Percentiles rank a stretch among this genome's conserved stretches.
Evolutionary conservation across 352 stramenopile genomes (phyloP).

Genomic region (Pelagophyceae sp.): DNA sequence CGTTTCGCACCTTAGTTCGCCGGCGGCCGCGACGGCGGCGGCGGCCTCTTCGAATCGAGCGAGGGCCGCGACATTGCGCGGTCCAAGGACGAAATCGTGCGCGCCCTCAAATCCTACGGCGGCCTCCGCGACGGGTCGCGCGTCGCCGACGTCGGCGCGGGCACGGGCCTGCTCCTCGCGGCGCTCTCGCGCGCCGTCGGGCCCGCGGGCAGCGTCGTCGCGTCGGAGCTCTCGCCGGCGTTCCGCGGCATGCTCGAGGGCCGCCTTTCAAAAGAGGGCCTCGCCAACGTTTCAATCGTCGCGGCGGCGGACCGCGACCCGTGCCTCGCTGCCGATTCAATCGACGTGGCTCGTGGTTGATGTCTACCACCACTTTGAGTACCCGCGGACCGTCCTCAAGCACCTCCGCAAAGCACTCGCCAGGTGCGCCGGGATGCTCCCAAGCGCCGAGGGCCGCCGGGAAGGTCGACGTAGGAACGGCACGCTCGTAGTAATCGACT

Average conservation of each 20-base stretch:
- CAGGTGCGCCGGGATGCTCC: no score
- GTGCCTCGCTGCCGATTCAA: background rate
- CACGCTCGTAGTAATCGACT: slow-evolving; percentile 23
- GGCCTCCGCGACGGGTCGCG: background rate
- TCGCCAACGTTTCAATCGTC: slow-evolving; percentile 7
- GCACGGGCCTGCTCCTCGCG: slow-evolving; percentile 22
- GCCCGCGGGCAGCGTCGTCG: slow-evolving; percentile 17
- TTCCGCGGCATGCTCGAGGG: slow-evolving; percentile 19
- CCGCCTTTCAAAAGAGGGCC: background rate
- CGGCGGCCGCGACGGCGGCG: background rate
- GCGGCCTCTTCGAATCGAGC: slow-evolving; percentile 20
- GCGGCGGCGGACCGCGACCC: slow-evolving; percentile 12
- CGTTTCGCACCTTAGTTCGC: no score
- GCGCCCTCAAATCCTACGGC: background rate
- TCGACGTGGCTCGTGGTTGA: slow-evolving; percentile 23
- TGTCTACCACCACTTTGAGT: slow-evolving; percentile 29
- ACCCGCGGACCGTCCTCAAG: slow-evolving; percentile 21
- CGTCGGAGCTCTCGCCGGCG: slow-evolving; percentile 17
- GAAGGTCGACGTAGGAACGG: no score
- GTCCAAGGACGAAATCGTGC: background rate
- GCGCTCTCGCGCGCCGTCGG: slow-evolving; percentile 1
- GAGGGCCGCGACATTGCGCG: slow-evolving; percentile 25
- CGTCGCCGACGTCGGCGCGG: slow-evolving; percentile 23
- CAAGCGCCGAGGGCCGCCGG: no score
- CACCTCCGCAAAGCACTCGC: slow-evolving; percentile 12